Percentiles rank a stretch among this genome's conserved stretches.
Evolutionary conservation across 164 flowering plant species (phyloP).

Genomic region (Aristolochia fimbriata): DNA sequence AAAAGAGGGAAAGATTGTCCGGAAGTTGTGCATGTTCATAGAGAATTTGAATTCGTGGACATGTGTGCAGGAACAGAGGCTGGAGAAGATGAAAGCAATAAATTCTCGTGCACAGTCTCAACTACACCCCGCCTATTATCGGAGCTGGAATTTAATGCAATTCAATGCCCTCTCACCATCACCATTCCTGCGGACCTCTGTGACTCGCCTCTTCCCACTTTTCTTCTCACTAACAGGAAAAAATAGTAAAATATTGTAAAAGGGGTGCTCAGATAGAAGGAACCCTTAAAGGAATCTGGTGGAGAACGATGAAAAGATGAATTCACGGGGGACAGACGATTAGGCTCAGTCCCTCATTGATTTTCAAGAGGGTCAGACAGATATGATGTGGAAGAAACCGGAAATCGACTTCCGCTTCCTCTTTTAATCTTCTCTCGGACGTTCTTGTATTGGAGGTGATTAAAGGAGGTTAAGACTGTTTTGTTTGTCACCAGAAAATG

Average conservation of each 20-base stretch:
- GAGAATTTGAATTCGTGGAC: not conserved
- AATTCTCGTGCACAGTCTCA: constrained; percentile 55
- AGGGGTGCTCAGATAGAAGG: not conserved
- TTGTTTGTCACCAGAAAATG: too few relatives aligned
- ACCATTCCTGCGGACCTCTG: constrained; percentile 15
- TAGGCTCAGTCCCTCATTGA: too few relatives aligned
- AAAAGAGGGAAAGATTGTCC: too few relatives aligned
- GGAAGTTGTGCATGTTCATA: too few relatives aligned
- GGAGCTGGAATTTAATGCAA: constrained; percentile 30
- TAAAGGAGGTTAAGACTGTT: too few relatives aligned
- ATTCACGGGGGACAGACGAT: not conserved
- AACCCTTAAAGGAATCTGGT: not conserved
- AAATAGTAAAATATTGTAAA: not conserved
- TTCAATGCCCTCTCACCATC: constrained; percentile 21
- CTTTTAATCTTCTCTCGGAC: too few relatives aligned
- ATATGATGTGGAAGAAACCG: not conserved
- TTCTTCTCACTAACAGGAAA: not conserved
- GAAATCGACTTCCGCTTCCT: too few relatives aligned
- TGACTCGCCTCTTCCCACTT: constrained; percentile 8
- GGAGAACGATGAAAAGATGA: not conserved
- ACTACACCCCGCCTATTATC: constrained; percentile 39
- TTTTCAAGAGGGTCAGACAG: not conserved
- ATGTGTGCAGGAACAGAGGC: constrained; percentile 31
- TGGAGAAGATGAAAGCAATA: constrained; percentile 44
- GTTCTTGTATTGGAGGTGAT: too few relatives aligned